Base-by-base conservation (phyloP, 768 basidiomycete genomes). In the Tephrocybe sp. region DNA sequence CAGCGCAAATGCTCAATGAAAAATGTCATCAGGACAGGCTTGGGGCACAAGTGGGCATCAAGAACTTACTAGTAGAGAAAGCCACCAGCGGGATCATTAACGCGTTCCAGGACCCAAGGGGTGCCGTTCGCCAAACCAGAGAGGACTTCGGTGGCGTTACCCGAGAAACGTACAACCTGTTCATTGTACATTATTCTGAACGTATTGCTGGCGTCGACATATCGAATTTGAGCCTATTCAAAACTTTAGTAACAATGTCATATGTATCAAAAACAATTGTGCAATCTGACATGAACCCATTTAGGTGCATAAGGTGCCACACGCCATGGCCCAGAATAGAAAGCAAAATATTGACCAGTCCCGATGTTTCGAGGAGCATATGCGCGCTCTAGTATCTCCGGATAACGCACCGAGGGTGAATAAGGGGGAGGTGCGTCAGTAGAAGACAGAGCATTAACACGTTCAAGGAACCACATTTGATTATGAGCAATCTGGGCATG, bases 31-130 rank as follows among this genome's bases (percentile, higher is more conserved):
- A 43, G 35, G 4, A 45, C 33, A n/a, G n/a, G n/a, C n/a, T n/a
- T 11, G 2, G 3, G 13, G 38, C 8, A 10, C 13, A 41, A n/a
- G 13, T 5, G 41, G 3, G 30, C 12, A 16, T 20, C 2, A 9
- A 30, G 26, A 48, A 35, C 51, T 31, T 22, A 48, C 51, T 53
- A 53, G 39, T 53, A 53, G 16, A 31, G 8, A 41, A 40, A 53
- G 22, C 51, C 51, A 23, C 51, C 51, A 12, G 2, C 2, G 16
- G 51, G 39, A 34, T 48, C 45, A 26, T 39, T 36, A 9, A 13
- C 23, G 17, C 51, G 51, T 20, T 53, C 51, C 7, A 53, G 39
- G 19, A 48, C 51, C 45, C 45, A 53, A 14, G 7, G n/a, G n/a
- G 51, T 48, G 13, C 34, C 51, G 9, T 40, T 53, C 13, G 16